Conservation (phyloP, 2,329 filamentous ascomycete species). For the Neonectria ditissima region DNA sequence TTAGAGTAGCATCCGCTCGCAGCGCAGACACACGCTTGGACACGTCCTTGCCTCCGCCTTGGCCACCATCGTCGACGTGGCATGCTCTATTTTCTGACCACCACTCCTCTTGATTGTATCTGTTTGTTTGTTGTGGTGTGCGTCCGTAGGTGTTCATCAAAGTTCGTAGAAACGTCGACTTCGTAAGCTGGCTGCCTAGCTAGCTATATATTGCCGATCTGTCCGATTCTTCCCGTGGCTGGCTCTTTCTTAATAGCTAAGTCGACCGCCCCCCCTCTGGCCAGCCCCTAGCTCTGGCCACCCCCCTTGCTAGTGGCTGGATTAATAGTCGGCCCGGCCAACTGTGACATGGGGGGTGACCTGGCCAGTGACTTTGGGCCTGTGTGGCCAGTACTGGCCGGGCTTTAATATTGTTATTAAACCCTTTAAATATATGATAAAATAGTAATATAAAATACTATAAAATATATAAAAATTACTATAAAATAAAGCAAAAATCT, state of each 20-base stretch:
- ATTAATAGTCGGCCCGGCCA: too few relatives aligned
- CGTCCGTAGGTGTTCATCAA: conserved; percentile 3
- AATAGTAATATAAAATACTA: too few relatives aligned
- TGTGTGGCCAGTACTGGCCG: too few relatives aligned
- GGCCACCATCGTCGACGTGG: conserved; percentile 20
- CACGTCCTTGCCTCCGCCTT: conserved; percentile 5
- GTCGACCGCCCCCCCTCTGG: too few relatives aligned
- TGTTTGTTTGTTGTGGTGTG: conserved; percentile 12
- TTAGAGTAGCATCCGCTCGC: not conserved
- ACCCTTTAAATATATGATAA: too few relatives aligned
- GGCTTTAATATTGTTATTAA: too few relatives aligned
- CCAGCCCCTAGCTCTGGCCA: too few relatives aligned
- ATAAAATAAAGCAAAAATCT: too few relatives aligned
- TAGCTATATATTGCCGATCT: not conserved
- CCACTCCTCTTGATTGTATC: conserved; percentile 11
- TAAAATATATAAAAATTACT: too few relatives aligned
- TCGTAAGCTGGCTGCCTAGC: not conserved
- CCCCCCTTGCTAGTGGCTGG: too few relatives aligned
- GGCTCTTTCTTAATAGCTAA: not conserved
- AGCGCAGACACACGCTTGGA: not conserved
- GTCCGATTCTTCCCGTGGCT: not conserved
- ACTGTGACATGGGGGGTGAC: too few relatives aligned
- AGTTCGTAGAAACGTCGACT: not conserved
- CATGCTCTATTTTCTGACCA: conserved; percentile 26
- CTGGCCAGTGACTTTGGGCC: too few relatives aligned